Conservation (phyloP, 2,329 filamentous ascomycete genomes). For the Trichoderma koningiopsis region DNA sequence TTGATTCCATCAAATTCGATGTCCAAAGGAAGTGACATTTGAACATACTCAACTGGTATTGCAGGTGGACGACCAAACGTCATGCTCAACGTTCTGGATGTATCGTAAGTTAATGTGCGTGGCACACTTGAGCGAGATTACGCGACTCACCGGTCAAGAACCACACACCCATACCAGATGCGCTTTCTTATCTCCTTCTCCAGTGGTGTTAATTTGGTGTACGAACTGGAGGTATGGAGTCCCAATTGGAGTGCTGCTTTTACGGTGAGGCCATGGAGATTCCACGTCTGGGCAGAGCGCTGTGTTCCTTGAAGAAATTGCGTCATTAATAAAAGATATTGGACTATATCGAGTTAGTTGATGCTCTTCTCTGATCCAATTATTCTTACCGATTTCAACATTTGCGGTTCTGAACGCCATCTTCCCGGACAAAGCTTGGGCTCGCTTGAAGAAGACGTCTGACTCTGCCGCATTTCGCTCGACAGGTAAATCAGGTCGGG, state of each 20-base stretch:
- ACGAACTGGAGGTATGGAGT: slow-evolving; percentile 6
- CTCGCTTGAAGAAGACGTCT: slow-evolving; percentile 12
- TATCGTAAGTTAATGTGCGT: neutral
- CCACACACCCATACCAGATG: slow-evolving; percentile 17
- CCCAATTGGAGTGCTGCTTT: slow-evolving; percentile 8
- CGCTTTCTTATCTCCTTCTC: slow-evolving; percentile 10
- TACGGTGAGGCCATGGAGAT: slow-evolving; percentile 6
- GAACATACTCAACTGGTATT: slow-evolving; percentile 10
- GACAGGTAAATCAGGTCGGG: neutral
- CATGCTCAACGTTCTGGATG: slow-evolving; percentile 8
- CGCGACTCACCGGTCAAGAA: slow-evolving; percentile 4
- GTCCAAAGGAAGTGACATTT: neutral
- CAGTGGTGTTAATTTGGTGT: slow-evolving; percentile 1
- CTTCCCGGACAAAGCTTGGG: slow-evolving; percentile 8
- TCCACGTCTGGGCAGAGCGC: slow-evolving; percentile 17
- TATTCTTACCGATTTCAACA: slow-evolving; percentile 4
- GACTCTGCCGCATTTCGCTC: slow-evolving; percentile 10
- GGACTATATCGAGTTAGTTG: neutral
- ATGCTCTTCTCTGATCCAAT: neutral
- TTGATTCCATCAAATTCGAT: neutral
- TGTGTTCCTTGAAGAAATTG: slow-evolving; percentile 20
- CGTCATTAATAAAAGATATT: slow-evolving; percentile 8
- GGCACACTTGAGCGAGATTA: too few species aligned
- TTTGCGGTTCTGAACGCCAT: slow-evolving; percentile 9
- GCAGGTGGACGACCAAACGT: slow-evolving; percentile 16